Base-by-base conservation (phyloP, 495 filamentous ascomycete species). In the Hypoxylon fuscum region DNA sequence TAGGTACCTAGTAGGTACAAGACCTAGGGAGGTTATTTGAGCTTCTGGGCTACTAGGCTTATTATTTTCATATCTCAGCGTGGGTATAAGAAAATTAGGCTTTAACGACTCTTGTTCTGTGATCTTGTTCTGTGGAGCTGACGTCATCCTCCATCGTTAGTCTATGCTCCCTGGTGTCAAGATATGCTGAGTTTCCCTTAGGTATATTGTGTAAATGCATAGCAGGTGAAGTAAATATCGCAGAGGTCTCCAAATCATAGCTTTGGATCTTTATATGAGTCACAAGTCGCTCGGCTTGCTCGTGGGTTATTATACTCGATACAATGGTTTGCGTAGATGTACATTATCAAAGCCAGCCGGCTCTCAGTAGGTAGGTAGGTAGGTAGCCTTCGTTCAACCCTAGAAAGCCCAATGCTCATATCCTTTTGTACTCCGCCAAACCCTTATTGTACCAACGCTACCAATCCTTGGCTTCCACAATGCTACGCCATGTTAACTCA, bases 381-480 rank as follows among this genome's bases (percentile, higher is more conserved):
- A 12, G 7, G 20, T 54, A 59, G 38, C 29, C 38, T 27, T 21
- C 44, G 31, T 27, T n/a, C 29, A 23, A 54, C 29, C 55, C 38
- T 31, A 18, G 27, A 40, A 55, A 44, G 49, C 61, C 44, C 29
- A 15, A 45, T 45, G 55, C 23, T 32, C 37, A 38, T n/a, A 20
- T 38, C 34, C 52, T 62, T 66, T 66, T 66, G 11, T 66, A 57
- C 63, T 53, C 63, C 56, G 15, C 40, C 44, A 48, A 60, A 52
- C 42, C 57, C 20, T 44, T 41, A 49, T 11, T 41, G 53, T 50
- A 25, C 46, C 43, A 45, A 55, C 61, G 45, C 52, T 38, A 41
- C 51, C 50, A 34, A 3, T 22, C 57, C 47, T 37, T 8, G 9
- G 17, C 31, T 37, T 49, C 37, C 42, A 51, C 10, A 27, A 54